These are phyloP conservation scores for Botrytis porri DNA, from an alignment of 2,329 filamentous ascomycete species.

Conservation along the genomic window DNA sequence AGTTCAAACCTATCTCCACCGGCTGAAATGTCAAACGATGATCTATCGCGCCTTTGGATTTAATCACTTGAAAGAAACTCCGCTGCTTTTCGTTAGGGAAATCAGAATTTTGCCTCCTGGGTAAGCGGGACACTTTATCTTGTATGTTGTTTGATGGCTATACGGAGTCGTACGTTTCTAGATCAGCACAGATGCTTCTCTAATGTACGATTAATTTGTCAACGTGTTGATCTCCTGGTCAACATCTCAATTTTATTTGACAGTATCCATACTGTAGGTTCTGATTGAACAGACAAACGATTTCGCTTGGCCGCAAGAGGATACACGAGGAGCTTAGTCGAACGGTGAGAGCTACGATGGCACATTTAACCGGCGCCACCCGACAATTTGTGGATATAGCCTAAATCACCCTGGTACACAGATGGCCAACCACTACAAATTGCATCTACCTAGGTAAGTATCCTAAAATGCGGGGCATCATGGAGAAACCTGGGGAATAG, in stretches of 20 bases:
- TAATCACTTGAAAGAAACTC: background rate
- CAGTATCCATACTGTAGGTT: background rate
- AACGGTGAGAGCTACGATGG: slow-evolving; percentile 9
- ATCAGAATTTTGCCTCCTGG: background rate
- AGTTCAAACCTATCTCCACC: background rate
- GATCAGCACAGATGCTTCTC: background rate
- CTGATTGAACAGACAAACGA: background rate
- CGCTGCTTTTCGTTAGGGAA: background rate
- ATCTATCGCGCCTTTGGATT: background rate
- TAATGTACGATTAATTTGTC: background rate
- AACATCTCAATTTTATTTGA: background rate
- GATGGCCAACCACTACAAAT: background rate
- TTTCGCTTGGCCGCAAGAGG: slow-evolving; percentile 1
- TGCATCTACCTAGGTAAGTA: background rate
- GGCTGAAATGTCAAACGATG: background rate
- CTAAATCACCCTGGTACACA: background rate
- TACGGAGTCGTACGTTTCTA: background rate
- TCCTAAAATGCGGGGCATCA: background rate
- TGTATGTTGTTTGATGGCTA: background rate
- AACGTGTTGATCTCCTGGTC: background rate
- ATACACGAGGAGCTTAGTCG: slow-evolving; percentile 13
- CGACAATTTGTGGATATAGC: background rate
- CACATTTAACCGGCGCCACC: slow-evolving; percentile 13
- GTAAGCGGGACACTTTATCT: background rate
- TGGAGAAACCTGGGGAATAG: slow-evolving; percentile 19